phyloP scores from a whole-genome alignment of 768 basidiomycete species.

The Erythrobasidium yunnanense region DNA sequence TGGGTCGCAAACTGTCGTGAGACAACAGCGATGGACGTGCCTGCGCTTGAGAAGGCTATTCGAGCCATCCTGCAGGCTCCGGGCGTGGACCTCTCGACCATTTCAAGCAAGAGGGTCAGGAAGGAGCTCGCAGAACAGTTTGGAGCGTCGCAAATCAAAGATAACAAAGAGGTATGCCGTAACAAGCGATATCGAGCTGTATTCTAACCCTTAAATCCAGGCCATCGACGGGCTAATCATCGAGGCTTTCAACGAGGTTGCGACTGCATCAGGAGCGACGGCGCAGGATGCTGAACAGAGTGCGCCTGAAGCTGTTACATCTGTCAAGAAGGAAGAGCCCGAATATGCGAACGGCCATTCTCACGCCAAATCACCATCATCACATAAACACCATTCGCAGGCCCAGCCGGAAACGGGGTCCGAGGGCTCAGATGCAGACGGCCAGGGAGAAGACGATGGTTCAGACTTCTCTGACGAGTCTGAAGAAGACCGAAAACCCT shows the following conservation, averaged over 20 bases:
- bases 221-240: conserved; percentile 18
- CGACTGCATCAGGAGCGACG: conserved; percentile 8
- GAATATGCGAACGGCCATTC: too few relatives aligned
- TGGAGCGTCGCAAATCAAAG: conserved; percentile 5
- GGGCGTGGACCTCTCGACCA: conserved; percentile 62
- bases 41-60: conserved; percentile 54
- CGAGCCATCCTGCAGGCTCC: conserved; percentile 63
- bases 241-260: conserved; percentile 17
- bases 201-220: too few relatives aligned
- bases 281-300: neutral
- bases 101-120: conserved; percentile 80
- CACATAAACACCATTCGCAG: too few relatives aligned
- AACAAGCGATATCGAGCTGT: too few relatives aligned
- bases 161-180: conserved; percentile 21
- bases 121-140: conserved; percentile 48
- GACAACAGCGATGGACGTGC: conserved; percentile 37
- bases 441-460: conserved; percentile 4
- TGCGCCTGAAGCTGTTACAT: neutral
- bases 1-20: neutral
- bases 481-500: neutral
- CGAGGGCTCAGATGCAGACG: neutral
- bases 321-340: too few relatives aligned
- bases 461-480: neutral
- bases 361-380: too few relatives aligned
- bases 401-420: neutral